Percentiles rank a stretch among this genome's conserved stretches.
These are phyloP conservation scores for Entophlyctis helioformis DNA, from an alignment of 192 early-diverging fungal genomes.

Conservation along the genomic window DNA sequence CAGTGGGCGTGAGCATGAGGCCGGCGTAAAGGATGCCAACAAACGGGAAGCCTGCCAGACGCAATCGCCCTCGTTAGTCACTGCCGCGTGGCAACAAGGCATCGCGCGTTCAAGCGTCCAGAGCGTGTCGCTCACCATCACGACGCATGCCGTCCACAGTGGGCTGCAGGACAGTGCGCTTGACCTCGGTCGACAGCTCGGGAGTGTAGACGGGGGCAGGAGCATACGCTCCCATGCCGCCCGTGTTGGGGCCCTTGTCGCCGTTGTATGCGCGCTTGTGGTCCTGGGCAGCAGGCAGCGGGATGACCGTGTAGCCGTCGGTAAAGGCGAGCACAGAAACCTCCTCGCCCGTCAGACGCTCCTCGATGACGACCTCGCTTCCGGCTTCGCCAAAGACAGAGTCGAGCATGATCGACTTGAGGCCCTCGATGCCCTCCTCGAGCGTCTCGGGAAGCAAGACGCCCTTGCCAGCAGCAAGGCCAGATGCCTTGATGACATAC, in stretches of 20 bases:
- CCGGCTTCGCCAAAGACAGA: conserved; percentile 68
- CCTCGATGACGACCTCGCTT: conserved; percentile 90
- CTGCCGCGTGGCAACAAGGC: no score
- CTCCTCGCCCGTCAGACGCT: conserved; percentile 87
- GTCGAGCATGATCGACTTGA: conserved; percentile 84
- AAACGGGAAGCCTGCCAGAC: conserved; percentile 65
- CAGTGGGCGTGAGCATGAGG: conserved; percentile 82
- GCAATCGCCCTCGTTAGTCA: no score
- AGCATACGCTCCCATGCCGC: conserved; percentile 98
- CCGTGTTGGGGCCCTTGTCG: conserved; percentile 92
- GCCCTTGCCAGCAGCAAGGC: conserved; percentile 96
- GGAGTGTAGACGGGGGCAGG: conserved; percentile 86
- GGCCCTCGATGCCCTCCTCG: conserved; percentile 72
- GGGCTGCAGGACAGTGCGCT: conserved; percentile 72
- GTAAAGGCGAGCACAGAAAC: conserved; percentile 83
- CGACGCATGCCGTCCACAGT: conserved; percentile 93
- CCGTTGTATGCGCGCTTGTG: conserved; percentile 95
- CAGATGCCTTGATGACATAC: conserved; percentile 92
- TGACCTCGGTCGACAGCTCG: conserved; percentile 57
- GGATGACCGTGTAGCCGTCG: conserved; percentile 86
- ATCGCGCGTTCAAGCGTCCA: no score
- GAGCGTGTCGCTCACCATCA: conserved; percentile 61
- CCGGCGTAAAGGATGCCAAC: conserved; percentile 96
- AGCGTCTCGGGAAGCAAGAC: conserved; percentile 80
- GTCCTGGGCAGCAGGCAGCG: conserved; percentile 92